Evolutionary conservation across 495 filamentous ascomycete genomes (phyloP), one percentile per base, ranked within the genome.

Genomic region (Aspergillus taichungensis): DNA sequence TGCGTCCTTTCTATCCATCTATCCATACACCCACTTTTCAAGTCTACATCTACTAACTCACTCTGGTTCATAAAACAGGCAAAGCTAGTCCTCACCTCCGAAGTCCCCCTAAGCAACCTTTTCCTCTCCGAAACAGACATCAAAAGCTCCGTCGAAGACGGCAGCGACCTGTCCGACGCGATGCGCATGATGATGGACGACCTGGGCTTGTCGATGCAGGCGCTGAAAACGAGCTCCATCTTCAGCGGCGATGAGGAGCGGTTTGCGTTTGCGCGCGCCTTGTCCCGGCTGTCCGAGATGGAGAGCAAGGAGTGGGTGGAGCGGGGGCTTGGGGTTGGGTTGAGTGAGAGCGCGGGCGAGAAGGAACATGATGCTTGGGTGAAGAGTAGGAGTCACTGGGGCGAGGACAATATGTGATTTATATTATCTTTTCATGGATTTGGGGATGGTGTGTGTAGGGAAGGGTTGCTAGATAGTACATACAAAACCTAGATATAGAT

Each of bases 221-320:
- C 85, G 61, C 71, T 98, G 51, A 92, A 94, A 66, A 85, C 83
- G 50, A 87, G 79, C 18, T 87, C 75, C 50, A 76, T 97, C 42
- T 98, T 98, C 63, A 87, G 83, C 7, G 94, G 92, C 11, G 92
- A 97, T 41, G 92, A 98, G 73, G 92, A 98, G 67, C 74, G 87
- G 6, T 98, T 98, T 68, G 92, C 92, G 0, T 98, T 98, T 65
- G 89, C 89, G 40, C 73, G 92, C 13, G 92, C 92, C 6, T 57
- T 97, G 51, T 88, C 83, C 30, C 70, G 92, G 43, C 68, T 98
- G 53, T 80, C 67, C 12, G 88, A 97, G 68, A 98, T 98, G 92
- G 89, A 87, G 2, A 90, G 87, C 52, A 78, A 83, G 62, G 80
- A 94, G 59, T 98, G 94, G 94, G 83, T 97, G 11, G 94, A 97